Conservation (phyloP, 441 rosid genomes). For the Gossypium aridum region DNA sequence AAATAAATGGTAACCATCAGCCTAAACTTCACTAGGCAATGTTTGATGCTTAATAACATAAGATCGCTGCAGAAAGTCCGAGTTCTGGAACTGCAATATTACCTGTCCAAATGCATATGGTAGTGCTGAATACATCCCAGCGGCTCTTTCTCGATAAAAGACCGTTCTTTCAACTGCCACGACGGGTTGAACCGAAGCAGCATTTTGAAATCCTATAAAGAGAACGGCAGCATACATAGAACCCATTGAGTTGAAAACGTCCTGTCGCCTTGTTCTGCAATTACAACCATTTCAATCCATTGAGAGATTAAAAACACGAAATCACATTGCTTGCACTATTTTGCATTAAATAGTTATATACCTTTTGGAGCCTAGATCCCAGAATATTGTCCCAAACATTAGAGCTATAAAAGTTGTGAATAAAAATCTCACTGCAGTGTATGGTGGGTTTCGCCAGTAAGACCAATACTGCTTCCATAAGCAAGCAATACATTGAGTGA, state of each 20-base stretch:
- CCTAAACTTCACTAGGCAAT: too few relatives aligned
- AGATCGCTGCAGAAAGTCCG: too few relatives aligned
- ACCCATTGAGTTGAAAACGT: slow-evolving; percentile 75
- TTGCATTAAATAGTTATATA: slow-evolving; percentile 7
- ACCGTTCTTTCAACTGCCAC: slow-evolving; percentile 73
- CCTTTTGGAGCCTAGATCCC: slow-evolving; percentile 53
- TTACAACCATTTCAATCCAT: background rate
- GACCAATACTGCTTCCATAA: slow-evolving; percentile 52
- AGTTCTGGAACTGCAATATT: background rate
- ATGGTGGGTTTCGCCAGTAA: slow-evolving; percentile 46
- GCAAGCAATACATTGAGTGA: background rate
- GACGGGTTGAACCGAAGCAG: slow-evolving; percentile 56
- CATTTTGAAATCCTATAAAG: slow-evolving; percentile 49
- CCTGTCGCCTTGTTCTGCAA: slow-evolving; percentile 40
- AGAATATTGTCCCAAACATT: slow-evolving; percentile 55
- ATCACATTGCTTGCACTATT: background rate
- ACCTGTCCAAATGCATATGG: slow-evolving; percentile 89
- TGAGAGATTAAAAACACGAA: background rate
- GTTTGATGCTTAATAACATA: too few relatives aligned
- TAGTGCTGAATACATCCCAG: slow-evolving; percentile 82
- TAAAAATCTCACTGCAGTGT: slow-evolving; percentile 41
- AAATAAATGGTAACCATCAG: background rate
- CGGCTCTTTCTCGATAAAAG: slow-evolving; percentile 74
- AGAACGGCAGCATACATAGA: slow-evolving; percentile 72
- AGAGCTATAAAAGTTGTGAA: slow-evolving; percentile 47